Evolutionary conservation across 2,329 filamentous ascomycete genomes (phyloP), one percentile per base, ranked within the genome.

Genomic region (Ceratocystis eucalypticola): DNA sequence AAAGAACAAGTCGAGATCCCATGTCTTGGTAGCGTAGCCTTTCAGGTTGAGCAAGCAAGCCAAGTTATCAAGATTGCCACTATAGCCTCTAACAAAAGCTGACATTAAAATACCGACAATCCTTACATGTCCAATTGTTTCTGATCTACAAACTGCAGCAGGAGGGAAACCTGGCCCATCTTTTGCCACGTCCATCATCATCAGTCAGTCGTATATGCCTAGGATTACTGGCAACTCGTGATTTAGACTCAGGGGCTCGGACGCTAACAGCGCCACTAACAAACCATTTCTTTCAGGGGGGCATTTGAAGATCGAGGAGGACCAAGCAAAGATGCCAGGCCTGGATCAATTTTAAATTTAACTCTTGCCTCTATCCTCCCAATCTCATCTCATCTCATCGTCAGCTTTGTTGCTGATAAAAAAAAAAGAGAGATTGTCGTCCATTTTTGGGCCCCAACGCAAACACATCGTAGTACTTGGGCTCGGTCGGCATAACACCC

Each of bases 181-280:
- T 59, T 59, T 59, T 59, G 30, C 20, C 17, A 15, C n/a, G 55
- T n/a, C 17, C 55, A 59, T 59, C 55, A 59, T 59, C 55, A 59
- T 59, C 53, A 33, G 17, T 8, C 6, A 0, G 22, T 37, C 30
- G 6, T 30, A 59, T 59, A 59, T 8, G 12, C 30, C 28, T 8
- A 15, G 55, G 28, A 15, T 33, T 33, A 59, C 25, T 33, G 17
- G 28, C n/a, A 59, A 20, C 55, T 59, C 17, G 12, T 37, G 55
- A 59, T 20, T 30, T 59, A 59, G 55, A 59, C 28, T 37, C 25
- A 59, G 55, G 55, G 55, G 55, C 30, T 59, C 55, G 25, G 55
- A 59, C 55, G 55, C 55, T n/a, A 59, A 59, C 30, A 20, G n/a
- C 55, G 55, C 55, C 55, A 59, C 55, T 59, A 59, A 37, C 55